phyloP scores from a whole-genome alignment of 768 basidiomycete species.

The Tricholoma bakamatsutake region DNA sequence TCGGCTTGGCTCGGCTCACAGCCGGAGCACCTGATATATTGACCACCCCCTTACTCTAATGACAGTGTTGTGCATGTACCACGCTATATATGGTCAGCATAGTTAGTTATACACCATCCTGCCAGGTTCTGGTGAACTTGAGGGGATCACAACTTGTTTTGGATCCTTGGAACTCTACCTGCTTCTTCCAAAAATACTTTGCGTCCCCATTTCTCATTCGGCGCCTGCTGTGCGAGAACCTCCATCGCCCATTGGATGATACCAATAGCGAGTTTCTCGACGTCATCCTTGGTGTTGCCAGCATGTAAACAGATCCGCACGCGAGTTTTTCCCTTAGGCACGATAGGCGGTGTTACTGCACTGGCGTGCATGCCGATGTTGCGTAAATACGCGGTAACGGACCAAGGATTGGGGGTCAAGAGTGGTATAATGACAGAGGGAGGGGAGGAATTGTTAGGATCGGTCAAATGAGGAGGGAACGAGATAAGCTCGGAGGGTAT shows the following conservation, averaged over 20 bases:
- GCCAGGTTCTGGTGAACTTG: too few species aligned
- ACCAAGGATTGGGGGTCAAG: neutral
- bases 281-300: constrained; percentile 30
- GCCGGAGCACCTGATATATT: too few species aligned
- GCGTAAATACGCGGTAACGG: neutral
- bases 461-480: neutral
- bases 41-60: too few species aligned
- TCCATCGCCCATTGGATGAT: neutral
- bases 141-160: too few species aligned
- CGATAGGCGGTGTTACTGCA: constrained; percentile 53
- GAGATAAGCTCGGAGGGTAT: neutral
- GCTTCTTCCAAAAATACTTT: neutral
- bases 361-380: constrained; percentile 27
- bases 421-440: neutral
- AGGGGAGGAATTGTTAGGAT: neutral
- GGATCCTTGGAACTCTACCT: too few species aligned
- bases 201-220: neutral
- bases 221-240: neutral
- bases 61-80: too few species aligned
- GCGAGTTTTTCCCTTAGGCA: constrained; percentile 54
- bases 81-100: too few species aligned
- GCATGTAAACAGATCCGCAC: constrained; percentile 63
- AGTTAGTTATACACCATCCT: too few species aligned
- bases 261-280: neutral
- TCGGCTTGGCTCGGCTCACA: too few species aligned